phyloP scores from a whole-genome alignment of 1,284 basidiomycete genomes.

The Anthracocystis setariae region DNA sequence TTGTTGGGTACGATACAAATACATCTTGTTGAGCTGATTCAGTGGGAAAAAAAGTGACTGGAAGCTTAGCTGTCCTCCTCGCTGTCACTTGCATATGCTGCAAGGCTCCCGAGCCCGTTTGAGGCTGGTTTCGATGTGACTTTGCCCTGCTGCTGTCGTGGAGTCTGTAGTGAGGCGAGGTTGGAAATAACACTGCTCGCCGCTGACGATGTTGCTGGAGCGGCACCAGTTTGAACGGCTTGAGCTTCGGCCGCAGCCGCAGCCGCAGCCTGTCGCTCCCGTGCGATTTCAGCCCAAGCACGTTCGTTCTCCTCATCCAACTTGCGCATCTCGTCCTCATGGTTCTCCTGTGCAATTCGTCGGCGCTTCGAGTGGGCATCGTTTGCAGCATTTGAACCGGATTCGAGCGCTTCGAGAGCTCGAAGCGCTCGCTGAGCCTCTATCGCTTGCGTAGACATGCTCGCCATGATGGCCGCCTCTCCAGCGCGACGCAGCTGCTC shows the following conservation, averaged over 20 bases:
- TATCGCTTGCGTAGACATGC: conserved; percentile 47
- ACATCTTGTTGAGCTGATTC: too few relatives aligned
- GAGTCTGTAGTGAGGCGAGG: conserved; percentile 33
- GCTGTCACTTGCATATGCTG: conserved; percentile 63
- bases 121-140: conserved; percentile 3
- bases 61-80: conserved; percentile 39
- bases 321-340: conserved; percentile 55
- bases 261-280: conserved; percentile 35
- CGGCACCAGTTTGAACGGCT: not conserved
- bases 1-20: too few relatives aligned
- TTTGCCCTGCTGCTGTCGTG: not conserved
- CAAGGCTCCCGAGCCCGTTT: conserved; percentile 51
- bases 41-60: too few relatives aligned
- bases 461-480: conserved; percentile 51
- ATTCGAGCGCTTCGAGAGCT: conserved; percentile 44
- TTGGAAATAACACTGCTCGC: conserved; percentile 14
- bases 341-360: conserved; percentile 31
- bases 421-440: conserved; percentile 49
- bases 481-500: conserved; percentile 51
- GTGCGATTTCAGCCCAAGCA: conserved; percentile 58
- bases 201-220: conserved; percentile 2
- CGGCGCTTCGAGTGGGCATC: conserved; percentile 51
- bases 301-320: conserved; percentile 63
- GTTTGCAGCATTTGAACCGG: conserved; percentile 10
- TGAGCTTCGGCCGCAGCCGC: conserved; percentile 13